A percentile compares a stretch with the other conserved stretches of the same genome.
Conservation (phyloP, 2,329 filamentous ascomycete species). For the Penicillium sp. region DNA sequence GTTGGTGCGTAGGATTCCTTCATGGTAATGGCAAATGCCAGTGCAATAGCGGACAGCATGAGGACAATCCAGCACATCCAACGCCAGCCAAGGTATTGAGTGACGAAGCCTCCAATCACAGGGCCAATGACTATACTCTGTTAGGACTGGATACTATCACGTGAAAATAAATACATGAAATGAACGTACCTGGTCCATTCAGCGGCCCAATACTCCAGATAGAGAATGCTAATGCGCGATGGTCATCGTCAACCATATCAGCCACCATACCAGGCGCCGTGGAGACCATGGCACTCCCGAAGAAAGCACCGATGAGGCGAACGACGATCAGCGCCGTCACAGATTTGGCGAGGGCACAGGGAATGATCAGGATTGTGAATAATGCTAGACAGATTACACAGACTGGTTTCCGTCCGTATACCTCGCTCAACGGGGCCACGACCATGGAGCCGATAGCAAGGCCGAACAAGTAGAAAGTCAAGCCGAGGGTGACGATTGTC, state of each 20-base stretch:
- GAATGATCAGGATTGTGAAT: slow-evolving; percentile 67
- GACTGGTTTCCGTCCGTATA: slow-evolving; percentile 51
- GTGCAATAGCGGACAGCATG: slow-evolving; percentile 64
- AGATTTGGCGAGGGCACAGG: slow-evolving; percentile 65
- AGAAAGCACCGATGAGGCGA: slow-evolving; percentile 70
- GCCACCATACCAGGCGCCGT: slow-evolving; percentile 79
- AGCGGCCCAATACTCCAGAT: slow-evolving; percentile 81
- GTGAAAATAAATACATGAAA: not conserved
- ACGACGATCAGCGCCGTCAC: slow-evolving; percentile 65
- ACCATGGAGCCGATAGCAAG: slow-evolving; percentile 68
- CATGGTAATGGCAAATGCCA: slow-evolving; percentile 56
- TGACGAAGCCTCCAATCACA: slow-evolving; percentile 77
- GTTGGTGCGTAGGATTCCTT: slow-evolving; percentile 74
- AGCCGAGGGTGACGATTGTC: slow-evolving; percentile 65
- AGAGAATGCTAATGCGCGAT: slow-evolving; percentile 76
- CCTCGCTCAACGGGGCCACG: slow-evolving; percentile 62
- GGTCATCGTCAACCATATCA: slow-evolving; percentile 76
- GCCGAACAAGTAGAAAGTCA: slow-evolving; percentile 75
- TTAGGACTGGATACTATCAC: not conserved
- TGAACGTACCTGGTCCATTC: slow-evolving; percentile 59
- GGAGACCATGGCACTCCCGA: slow-evolving; percentile 73
- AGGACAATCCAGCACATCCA: slow-evolving; percentile 82
- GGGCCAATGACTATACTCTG: slow-evolving; percentile 52
- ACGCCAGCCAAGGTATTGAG: slow-evolving; percentile 68
- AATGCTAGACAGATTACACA: slow-evolving; percentile 63